Base-by-base conservation (phyloP, 345 rosid species). In the Populus simonii region DNA sequence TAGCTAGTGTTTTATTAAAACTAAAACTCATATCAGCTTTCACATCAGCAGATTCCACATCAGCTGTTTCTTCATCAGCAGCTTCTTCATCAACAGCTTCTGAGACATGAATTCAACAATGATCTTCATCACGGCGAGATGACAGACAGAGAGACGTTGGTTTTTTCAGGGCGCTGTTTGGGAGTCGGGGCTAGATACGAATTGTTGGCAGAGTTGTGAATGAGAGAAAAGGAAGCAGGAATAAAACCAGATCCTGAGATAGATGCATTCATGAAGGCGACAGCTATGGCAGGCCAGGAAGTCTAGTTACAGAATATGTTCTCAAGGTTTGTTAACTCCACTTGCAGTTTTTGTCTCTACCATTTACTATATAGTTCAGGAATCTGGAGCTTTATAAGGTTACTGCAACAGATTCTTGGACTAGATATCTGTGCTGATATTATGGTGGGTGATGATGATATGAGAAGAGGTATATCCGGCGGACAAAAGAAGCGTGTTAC, bases 231-330 rank as follows among this genome's bases (percentile, higher is more conserved):
- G 68, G 77, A 85, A 7, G 86, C 87, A 0, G 89, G 90, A 45
- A 85, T 90, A 33, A 86, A 82, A 43, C 92, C 92, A 7, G 90
- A 89, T 62, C 87, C 87, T 9, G 90, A 90, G 74, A 85, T 89
- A 22, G 90, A 90, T 83, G 92, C 91, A 55, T 90, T 87, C 83
- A 90, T 89, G 92, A 90, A 89, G 77, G 94, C 94, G 35, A 87
- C 85, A 3, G 83, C 90, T 1, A 66, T 83, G 78, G 76, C 83
- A 35, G 89, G 92, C 75, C 86, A 80, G 66, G 78, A 86, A 51
- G 85, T 83, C 77, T 89, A 0, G 77, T 82, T 27, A 87, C 92
- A 2, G 92, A 90, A 76, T 89, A 90, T 36, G 81, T 86, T 45
- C 88, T 89, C 83, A 89, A 89, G 91, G 93, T 88, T 79, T 68